Conservation (phyloP, 805 yeast genomes). For the Yarrowia sp. region DNA sequence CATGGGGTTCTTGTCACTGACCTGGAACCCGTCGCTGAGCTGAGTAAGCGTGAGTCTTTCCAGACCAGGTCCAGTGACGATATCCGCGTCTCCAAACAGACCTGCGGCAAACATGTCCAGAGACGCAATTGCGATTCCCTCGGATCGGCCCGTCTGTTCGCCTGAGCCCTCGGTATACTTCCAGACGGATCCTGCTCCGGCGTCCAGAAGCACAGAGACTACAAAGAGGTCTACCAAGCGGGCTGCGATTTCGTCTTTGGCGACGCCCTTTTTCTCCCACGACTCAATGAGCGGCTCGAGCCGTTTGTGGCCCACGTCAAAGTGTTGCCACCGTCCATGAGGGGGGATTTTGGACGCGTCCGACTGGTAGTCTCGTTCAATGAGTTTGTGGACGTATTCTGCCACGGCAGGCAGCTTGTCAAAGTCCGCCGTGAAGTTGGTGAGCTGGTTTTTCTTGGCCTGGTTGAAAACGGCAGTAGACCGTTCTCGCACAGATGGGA, state of each 20-base stretch:
- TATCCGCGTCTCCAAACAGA: slow-evolving; percentile 39
- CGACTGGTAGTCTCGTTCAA: slow-evolving; percentile 46
- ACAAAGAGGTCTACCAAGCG: slow-evolving; percentile 56
- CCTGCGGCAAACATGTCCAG: slow-evolving; percentile 54
- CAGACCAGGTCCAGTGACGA: slow-evolving; percentile 33
- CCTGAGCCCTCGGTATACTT: slow-evolving; percentile 43
- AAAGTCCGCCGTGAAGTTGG: slow-evolving; percentile 48
- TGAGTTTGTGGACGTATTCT: slow-evolving; percentile 46
- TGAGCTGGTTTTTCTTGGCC: slow-evolving; percentile 40
- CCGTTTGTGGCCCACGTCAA: slow-evolving; percentile 52
- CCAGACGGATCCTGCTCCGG: slow-evolving; percentile 67
- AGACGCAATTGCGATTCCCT: slow-evolving; percentile 63
- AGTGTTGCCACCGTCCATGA: slow-evolving; percentile 67
- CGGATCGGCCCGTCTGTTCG: slow-evolving; percentile 46
- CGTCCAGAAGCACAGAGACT: slow-evolving; percentile 60
- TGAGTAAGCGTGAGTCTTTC: slow-evolving; percentile 38
- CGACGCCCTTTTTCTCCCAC: slow-evolving; percentile 39
- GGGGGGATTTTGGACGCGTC: slow-evolving; percentile 52
- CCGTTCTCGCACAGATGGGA: slow-evolving; percentile 55
- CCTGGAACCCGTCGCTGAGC: slow-evolving; percentile 48
- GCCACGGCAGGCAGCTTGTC: slow-evolving; percentile 44
- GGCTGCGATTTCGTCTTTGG: slow-evolving; percentile 48
- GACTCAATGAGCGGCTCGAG: slow-evolving; percentile 43
- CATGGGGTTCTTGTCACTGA: slow-evolving; percentile 47
- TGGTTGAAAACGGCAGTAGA: slow-evolving; percentile 45